phyloP scores from a whole-genome alignment of 2,329 filamentous ascomycete genomes.

The Cercospora berteroae region DNA sequence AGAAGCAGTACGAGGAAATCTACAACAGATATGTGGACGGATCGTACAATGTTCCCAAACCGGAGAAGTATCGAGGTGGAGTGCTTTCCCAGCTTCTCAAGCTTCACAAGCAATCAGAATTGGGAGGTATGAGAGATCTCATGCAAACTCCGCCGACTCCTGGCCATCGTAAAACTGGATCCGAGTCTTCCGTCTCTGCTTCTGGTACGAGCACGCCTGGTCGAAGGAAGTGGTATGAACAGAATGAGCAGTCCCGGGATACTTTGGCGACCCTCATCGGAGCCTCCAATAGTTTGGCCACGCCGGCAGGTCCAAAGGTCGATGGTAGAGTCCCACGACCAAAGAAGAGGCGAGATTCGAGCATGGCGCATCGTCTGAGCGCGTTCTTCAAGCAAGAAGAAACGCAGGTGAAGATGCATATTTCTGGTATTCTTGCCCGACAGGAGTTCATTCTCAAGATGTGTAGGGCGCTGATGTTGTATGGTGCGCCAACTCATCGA shows the following conservation, averaged over 20 bases:
- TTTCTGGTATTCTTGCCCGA: constrained; percentile 69
- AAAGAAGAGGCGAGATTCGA: constrained; percentile 23
- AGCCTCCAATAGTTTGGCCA: constrained; percentile 44
- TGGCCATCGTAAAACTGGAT: constrained; percentile 30
- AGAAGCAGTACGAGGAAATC: constrained; percentile 13
- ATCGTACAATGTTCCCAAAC: constrained; percentile 60
- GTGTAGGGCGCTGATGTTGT: constrained; percentile 82
- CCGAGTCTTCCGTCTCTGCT: constrained; percentile 41
- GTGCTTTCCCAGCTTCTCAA: constrained; percentile 70
- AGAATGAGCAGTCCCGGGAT: constrained; percentile 16
- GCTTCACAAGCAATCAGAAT: constrained; percentile 54
- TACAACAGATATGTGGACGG: constrained; percentile 18
- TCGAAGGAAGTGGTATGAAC: constrained; percentile 26
- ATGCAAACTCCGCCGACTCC: constrained; percentile 25
- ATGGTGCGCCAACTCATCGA: constrained; percentile 85
- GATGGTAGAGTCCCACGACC: constrained; percentile 39
- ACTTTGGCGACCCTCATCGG: constrained; percentile 39
- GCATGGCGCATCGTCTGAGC: constrained; percentile 36
- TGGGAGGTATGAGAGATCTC: background rate
- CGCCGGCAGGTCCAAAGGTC: constrained; percentile 41
- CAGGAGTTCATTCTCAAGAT: constrained; percentile 82
- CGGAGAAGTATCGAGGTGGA: constrained; percentile 68
- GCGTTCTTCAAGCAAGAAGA: constrained; percentile 49
- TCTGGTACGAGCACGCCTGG: constrained; percentile 21
- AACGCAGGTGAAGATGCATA: constrained; percentile 58